phyloP scores from a whole-genome alignment of 1,284 basidiomycete species.

The Wallemia ichthyophaga region DNA sequence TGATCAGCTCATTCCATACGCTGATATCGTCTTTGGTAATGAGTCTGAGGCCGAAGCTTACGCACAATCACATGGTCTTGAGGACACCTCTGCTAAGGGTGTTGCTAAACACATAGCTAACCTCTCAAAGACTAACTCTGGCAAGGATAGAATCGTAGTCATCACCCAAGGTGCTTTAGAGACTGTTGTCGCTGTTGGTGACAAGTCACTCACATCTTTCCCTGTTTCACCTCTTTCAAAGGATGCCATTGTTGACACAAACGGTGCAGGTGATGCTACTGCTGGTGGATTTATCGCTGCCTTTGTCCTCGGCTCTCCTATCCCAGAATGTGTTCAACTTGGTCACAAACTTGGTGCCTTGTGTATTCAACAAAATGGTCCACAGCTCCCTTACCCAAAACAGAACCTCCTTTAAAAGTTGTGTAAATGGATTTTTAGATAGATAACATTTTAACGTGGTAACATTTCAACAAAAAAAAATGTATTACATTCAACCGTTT shows the following conservation, averaged over 20 bases:
- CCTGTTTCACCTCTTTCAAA: slow-evolving; percentile 31
- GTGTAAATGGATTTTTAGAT: too few relatives aligned
- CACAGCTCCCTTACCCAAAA: background rate
- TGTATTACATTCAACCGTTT: background rate
- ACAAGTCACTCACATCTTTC: slow-evolving; percentile 26
- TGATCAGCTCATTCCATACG: slow-evolving; percentile 44
- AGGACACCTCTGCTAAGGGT: slow-evolving; percentile 12
- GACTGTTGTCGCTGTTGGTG: slow-evolving; percentile 45
- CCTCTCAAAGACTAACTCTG: slow-evolving; percentile 31
- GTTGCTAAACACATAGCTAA: slow-evolving; percentile 23
- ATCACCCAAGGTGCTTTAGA: slow-evolving; percentile 68
- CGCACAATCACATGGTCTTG: slow-evolving; percentile 30
- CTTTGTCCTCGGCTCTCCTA: slow-evolving; percentile 41
- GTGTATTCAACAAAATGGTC: slow-evolving; percentile 34
- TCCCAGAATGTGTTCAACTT: slow-evolving; percentile 48
- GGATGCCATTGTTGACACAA: slow-evolving; percentile 74
- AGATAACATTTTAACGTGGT: background rate
- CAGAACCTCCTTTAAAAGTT: background rate
- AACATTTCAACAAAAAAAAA: background rate
- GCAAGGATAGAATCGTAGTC: slow-evolving; percentile 49
- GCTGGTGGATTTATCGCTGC: slow-evolving; percentile 91
- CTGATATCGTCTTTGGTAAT: slow-evolving; percentile 72
- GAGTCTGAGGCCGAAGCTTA: slow-evolving; percentile 77
- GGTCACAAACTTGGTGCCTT: slow-evolving; percentile 74
- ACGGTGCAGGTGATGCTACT: slow-evolving; percentile 96